phyloP scores from a whole-genome alignment of 345 rosid genomes.

The Physaria fendleri region DNA sequence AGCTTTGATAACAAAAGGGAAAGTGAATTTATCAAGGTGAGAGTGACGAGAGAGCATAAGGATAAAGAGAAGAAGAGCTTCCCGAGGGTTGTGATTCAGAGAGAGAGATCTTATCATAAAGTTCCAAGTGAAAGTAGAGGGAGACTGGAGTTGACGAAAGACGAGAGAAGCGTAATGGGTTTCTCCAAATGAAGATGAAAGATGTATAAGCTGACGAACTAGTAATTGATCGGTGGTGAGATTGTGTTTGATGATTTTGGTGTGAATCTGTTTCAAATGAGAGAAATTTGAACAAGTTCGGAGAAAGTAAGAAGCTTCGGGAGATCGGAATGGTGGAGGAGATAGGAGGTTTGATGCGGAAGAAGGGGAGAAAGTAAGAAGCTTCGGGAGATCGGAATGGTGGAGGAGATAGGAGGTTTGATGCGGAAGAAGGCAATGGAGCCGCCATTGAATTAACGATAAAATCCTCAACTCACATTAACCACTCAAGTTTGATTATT shows the following conservation, averaged over 20 bases:
- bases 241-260: slow-evolving; percentile 42
- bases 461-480: neutral
- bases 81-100: slow-evolving; percentile 29
- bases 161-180: slow-evolving; percentile 45
- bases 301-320: slow-evolving; percentile 38
- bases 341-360: slow-evolving; percentile 10
- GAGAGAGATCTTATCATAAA: slow-evolving; percentile 56
- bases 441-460: slow-evolving; percentile 29
- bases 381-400: slow-evolving; percentile 41
- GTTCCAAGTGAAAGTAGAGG: slow-evolving; percentile 61
- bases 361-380: slow-evolving; percentile 22
- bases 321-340: slow-evolving; percentile 32
- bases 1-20: slow-evolving; percentile 66
- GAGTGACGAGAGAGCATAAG: slow-evolving; percentile 44
- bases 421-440: slow-evolving; percentile 19
- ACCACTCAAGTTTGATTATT: no score
- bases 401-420: slow-evolving; percentile 17
- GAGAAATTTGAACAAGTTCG: slow-evolving; percentile 38
- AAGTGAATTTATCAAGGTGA: slow-evolving; percentile 62
- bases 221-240: slow-evolving; percentile 49
- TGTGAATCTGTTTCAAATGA: slow-evolving; percentile 57
- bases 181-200: slow-evolving; percentile 39
- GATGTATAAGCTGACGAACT: slow-evolving; percentile 45
- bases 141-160: slow-evolving; percentile 39
- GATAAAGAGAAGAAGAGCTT: slow-evolving; percentile 53